Conservation (phyloP, 176 grass and related monocot species). For the Stipa capillata region DNA sequence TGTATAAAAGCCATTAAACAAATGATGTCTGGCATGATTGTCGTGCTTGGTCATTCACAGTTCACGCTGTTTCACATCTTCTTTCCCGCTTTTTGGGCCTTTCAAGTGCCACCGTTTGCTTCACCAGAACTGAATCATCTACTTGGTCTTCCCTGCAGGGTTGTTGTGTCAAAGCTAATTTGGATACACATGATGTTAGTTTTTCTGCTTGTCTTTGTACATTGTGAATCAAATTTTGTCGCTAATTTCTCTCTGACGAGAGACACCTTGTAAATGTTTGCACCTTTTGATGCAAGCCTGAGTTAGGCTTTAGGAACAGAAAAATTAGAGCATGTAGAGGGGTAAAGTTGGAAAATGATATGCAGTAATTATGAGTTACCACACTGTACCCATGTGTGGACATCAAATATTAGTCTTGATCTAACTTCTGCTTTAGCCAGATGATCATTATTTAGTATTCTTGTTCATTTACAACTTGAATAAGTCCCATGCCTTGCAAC, state of each 20-base stretch:
- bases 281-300: not conserved
- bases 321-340: not conserved
- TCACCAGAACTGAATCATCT: slow-evolving; percentile 48
- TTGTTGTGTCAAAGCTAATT: slow-evolving; percentile 77
- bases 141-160: slow-evolving; percentile 94
- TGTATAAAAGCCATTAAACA: slow-evolving; percentile 34
- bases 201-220: not conserved
- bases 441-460: not conserved
- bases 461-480: not conserved
- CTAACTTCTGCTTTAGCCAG: not conserved
- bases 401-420: not conserved
- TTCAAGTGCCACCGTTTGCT: slow-evolving; percentile 6
- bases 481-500: not conserved
- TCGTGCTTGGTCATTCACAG: not conserved
- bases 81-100: not conserved
- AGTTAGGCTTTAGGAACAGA: not conserved
- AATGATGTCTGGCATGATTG: not conserved
- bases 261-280: not conserved
- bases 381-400: not conserved
- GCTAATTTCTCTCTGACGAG: too few relatives aligned
- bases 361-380: not conserved
- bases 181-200: slow-evolving; percentile 31
- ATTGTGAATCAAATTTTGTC: not conserved
- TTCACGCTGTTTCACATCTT: not conserved
- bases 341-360: not conserved